Evolutionary conservation across 345 rosid species (phyloP).

Genomic region (Noccaea caerulescens): DNA sequence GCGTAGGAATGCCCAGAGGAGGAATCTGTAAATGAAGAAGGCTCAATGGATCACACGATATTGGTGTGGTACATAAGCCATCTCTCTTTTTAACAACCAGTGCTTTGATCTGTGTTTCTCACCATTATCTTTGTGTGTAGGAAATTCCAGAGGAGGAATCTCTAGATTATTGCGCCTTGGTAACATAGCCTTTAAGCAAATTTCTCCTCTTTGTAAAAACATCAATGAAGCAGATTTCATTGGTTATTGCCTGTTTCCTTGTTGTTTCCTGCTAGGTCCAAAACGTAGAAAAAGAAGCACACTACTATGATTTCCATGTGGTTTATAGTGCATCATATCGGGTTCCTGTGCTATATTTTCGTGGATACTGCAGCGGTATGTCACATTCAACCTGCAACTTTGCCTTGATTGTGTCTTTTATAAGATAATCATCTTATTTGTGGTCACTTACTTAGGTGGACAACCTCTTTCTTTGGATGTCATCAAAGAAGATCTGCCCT

Average conservation of each 20-base stretch:
- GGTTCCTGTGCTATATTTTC: slow-evolving; percentile 84
- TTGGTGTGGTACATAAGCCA: too few relatives aligned
- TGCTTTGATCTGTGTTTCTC: neutral
- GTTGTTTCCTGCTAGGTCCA: slow-evolving; percentile 51
- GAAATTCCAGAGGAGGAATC: slow-evolving; percentile 35
- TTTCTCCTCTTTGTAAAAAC: neutral
- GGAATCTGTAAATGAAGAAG: too few relatives aligned
- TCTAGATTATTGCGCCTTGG: slow-evolving; percentile 52
- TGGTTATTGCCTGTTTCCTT: neutral
- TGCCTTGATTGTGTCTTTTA: neutral
- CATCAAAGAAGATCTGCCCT: slow-evolving; percentile 70
- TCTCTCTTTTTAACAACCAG: too few relatives aligned
- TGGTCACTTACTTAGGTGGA: slow-evolving; percentile 55
- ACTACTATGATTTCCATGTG: slow-evolving; percentile 74
- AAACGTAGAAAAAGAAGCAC: slow-evolving; percentile 49
- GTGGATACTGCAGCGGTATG: slow-evolving; percentile 68
- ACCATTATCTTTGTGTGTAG: slow-evolving; percentile 23
- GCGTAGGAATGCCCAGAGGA: too few relatives aligned
- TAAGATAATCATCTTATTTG: neutral
- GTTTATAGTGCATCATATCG: slow-evolving; percentile 69
- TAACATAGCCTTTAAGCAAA: slow-evolving; percentile 35
- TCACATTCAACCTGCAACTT: neutral
- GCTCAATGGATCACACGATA: too few relatives aligned
- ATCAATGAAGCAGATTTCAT: neutral
- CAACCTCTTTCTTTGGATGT: slow-evolving; percentile 59